These are phyloP conservation scores for Zizania palustris DNA, from an alignment of 202 grass and related monocot genomes.

Conservation along the genomic window DNA sequence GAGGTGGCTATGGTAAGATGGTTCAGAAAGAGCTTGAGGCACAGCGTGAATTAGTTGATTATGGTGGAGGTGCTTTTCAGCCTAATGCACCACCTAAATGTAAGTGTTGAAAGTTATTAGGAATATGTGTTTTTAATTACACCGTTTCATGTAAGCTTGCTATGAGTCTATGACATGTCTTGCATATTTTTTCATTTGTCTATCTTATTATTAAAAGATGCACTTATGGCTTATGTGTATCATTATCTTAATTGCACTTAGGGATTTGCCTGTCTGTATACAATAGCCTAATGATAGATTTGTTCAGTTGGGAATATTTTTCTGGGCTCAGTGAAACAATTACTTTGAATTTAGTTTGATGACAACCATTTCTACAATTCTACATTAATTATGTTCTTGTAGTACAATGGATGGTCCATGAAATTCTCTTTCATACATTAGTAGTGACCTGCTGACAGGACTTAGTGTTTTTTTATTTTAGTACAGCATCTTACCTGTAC, in stretches of 20 bases:
- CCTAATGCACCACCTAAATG: conserved; percentile 52
- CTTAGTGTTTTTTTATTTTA: not conserved
- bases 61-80: conserved; percentile 67
- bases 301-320: not conserved
- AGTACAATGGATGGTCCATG: not conserved
- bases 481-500: not conserved
- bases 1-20: conserved; percentile 98
- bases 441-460: not conserved
- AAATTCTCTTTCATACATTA: not conserved
- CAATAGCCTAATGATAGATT: conserved; percentile 17
- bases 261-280: not conserved
- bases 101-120: conserved; percentile 40
- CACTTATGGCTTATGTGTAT: conserved; percentile 14
- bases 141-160: not conserved
- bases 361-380: not conserved
- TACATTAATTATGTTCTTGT: not conserved
- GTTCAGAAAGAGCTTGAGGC: conserved; percentile 95
- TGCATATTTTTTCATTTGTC: not conserved
- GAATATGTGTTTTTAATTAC: not conserved
- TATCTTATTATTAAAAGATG: not conserved
- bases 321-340: not conserved
- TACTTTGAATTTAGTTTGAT: not conserved
- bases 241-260: not conserved
- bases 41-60: conserved; percentile 93
- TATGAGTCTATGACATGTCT: not conserved